Conservation (phyloP, 2,329 filamentous ascomycete genomes). For the Myriangium duriaei region DNA sequence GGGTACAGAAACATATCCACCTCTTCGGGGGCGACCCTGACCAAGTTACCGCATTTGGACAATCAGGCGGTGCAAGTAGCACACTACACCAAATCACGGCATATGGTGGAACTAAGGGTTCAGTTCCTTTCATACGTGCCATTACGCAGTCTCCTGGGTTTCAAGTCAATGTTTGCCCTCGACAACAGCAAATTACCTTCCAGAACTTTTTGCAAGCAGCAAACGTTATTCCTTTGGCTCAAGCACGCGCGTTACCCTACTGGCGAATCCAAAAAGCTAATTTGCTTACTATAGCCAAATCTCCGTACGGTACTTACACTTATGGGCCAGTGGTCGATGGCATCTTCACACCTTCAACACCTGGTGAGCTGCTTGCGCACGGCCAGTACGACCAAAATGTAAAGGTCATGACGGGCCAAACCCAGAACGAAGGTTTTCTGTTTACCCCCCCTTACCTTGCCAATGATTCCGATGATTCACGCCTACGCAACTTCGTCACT, state of each 20-base stretch:
- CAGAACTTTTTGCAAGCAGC: slow-evolving; percentile 28
- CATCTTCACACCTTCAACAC: slow-evolving; percentile 35
- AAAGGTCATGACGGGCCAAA: slow-evolving; percentile 34
- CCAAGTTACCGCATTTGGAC: slow-evolving; percentile 35
- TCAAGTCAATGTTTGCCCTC: slow-evolving; percentile 22
- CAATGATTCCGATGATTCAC: slow-evolving; percentile 18
- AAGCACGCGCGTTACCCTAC: slow-evolving; percentile 31
- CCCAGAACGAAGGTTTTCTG: slow-evolving; percentile 31
- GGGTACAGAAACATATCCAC: slow-evolving; percentile 43
- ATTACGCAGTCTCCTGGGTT: slow-evolving; percentile 37
- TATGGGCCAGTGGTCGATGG: slow-evolving; percentile 38
- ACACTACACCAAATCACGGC: slow-evolving; percentile 45
- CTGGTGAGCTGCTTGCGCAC: slow-evolving; percentile 32
- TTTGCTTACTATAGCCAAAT: slow-evolving; percentile 26
- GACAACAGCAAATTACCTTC: slow-evolving; percentile 28
- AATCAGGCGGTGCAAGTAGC: slow-evolving; percentile 40
- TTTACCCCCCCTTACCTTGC: slow-evolving; percentile 30
- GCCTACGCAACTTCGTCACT: slow-evolving; percentile 20
- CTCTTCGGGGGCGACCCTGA: slow-evolving; percentile 41
- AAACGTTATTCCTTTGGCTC: slow-evolving; percentile 32
- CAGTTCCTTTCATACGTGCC: slow-evolving; percentile 33
- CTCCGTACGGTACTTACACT: slow-evolving; percentile 33
- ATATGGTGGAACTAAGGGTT: slow-evolving; percentile 33
- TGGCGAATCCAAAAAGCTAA: slow-evolving; percentile 32
- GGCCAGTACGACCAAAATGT: slow-evolving; percentile 34